Percentiles rank a stretch among this genome's conserved stretches.
phyloP scores from a whole-genome alignment of 352 stramenopile genomes.

The Elongisporangium prolatum region DNA sequence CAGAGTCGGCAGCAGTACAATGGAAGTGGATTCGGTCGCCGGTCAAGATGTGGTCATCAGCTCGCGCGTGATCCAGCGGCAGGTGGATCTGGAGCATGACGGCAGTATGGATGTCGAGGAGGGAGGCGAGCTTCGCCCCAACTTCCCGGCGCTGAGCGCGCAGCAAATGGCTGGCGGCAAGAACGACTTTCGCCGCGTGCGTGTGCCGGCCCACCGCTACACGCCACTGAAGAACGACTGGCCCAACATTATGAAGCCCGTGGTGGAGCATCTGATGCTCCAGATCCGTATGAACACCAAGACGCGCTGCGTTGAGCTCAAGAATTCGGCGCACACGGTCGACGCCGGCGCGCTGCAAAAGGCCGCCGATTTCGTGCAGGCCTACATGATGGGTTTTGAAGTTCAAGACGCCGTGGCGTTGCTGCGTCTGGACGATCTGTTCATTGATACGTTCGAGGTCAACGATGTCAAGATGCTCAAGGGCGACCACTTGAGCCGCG shows the following conservation, averaged over 20 bases:
- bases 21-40: constrained; percentile 70
- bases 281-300: constrained; percentile 99
- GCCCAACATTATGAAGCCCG: constrained; percentile 98
- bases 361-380: constrained; percentile 96
- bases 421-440: constrained; percentile 98
- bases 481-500: constrained; percentile 98
- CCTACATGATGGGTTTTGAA: constrained; percentile 99
- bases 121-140: constrained; percentile 38
- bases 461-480: constrained; percentile 97
- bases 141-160: constrained; percentile 74
- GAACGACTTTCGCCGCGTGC: constrained; percentile 95
- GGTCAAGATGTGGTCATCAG: constrained; percentile 61
- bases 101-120: constrained; percentile 60
- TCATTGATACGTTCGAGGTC: constrained; percentile 98
- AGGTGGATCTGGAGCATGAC: constrained; percentile 42
- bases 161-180: constrained; percentile 81
- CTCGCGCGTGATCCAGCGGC: constrained; percentile 36
- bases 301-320: constrained; percentile 97
- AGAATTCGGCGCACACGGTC: constrained; percentile 92
- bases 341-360: constrained; percentile 96
- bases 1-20: constrained; percentile 11
- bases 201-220: constrained; percentile 96
- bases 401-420: constrained; percentile 97
- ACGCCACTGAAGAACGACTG: constrained; percentile 98
- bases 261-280: constrained; percentile 98